Conservation (phyloP, 768 basidiomycete species). For the Naganishia antarctica region DNA sequence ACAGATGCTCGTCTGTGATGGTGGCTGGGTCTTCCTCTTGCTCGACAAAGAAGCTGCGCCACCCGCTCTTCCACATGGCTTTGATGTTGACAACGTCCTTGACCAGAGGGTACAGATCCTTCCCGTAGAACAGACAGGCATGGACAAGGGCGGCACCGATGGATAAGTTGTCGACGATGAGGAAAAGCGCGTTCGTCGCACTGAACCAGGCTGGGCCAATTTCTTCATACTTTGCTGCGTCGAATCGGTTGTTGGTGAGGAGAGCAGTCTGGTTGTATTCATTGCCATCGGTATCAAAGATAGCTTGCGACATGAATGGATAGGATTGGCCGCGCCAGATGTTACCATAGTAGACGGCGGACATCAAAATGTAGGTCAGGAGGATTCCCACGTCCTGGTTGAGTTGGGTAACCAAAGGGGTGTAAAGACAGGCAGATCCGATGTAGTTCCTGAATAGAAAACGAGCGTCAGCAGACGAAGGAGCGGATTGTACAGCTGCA, state of each 20-base stretch:
- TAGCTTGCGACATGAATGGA: conserved; percentile 46
- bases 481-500: too few relatives aligned
- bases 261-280: conserved; percentile 55
- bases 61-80: conserved; percentile 24
- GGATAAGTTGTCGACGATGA: conserved; percentile 35
- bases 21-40: conserved; percentile 12
- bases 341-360: conserved; percentile 37
- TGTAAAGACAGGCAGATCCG: conserved; percentile 39
- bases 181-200: conserved; percentile 31
- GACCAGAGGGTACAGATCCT: conserved; percentile 13
- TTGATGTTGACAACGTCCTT: conserved; percentile 23
- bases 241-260: conserved; percentile 51
- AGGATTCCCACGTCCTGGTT: conserved; percentile 28
- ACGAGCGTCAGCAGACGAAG: background rate
- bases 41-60: conserved; percentile 16
- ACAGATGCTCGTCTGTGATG: conserved; percentile 26
- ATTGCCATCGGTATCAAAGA: conserved; percentile 54
- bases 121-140: conserved; percentile 23
- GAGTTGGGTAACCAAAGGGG: conserved; percentile 43
- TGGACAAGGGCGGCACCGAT: conserved; percentile 38
- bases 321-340: conserved; percentile 45
- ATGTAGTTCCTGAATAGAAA: conserved; percentile 38
- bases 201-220: conserved; percentile 34
- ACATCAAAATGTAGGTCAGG: conserved; percentile 35
- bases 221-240: conserved; percentile 53